Conservation (phyloP, 2,329 filamentous ascomycete species). For the Penicillium sp. region DNA sequence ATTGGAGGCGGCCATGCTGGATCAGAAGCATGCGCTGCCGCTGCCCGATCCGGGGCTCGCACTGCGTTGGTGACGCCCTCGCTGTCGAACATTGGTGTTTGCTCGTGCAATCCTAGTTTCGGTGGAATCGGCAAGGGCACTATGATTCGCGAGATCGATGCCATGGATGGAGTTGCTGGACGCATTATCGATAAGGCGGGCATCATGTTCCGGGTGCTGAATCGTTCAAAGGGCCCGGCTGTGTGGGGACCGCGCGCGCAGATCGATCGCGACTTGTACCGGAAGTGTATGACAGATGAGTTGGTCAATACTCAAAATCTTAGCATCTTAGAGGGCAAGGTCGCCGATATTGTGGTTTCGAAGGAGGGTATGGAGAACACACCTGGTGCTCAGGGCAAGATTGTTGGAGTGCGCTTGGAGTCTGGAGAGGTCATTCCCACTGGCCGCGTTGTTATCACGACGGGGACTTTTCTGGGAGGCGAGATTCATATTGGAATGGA, state of each 20-base stretch:
- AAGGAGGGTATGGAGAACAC: constrained; percentile 53
- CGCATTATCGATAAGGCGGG: constrained; percentile 91
- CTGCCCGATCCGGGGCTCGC: constrained; percentile 82
- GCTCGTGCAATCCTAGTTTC: constrained; percentile 95
- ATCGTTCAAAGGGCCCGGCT: constrained; percentile 85
- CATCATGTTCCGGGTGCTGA: constrained; percentile 89
- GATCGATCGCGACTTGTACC: constrained; percentile 88
- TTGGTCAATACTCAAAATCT: constrained; percentile 76
- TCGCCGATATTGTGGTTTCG: constrained; percentile 84
- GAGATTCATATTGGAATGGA: constrained; percentile 95
- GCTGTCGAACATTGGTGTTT: constrained; percentile 85
- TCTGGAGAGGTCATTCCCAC: constrained; percentile 82
- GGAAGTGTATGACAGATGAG: constrained; percentile 87
- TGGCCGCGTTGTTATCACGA: constrained; percentile 86
- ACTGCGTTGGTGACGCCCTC: constrained; percentile 90
- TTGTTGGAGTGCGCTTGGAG: constrained; percentile 83
- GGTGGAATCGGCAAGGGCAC: constrained; percentile 98
- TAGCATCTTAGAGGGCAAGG: constrained; percentile 79
- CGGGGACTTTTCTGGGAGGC: constrained; percentile 90
- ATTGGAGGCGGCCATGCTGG: constrained; percentile 96
- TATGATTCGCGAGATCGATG: constrained; percentile 93
- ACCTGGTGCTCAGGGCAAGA: constrained; percentile 64
- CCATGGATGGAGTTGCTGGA: constrained; percentile 85
- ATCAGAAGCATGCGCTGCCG: constrained; percentile 87
- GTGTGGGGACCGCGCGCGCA: constrained; percentile 97